Conservation (phyloP, 129 eudicot genomes). For the Mikania micrantha region DNA sequence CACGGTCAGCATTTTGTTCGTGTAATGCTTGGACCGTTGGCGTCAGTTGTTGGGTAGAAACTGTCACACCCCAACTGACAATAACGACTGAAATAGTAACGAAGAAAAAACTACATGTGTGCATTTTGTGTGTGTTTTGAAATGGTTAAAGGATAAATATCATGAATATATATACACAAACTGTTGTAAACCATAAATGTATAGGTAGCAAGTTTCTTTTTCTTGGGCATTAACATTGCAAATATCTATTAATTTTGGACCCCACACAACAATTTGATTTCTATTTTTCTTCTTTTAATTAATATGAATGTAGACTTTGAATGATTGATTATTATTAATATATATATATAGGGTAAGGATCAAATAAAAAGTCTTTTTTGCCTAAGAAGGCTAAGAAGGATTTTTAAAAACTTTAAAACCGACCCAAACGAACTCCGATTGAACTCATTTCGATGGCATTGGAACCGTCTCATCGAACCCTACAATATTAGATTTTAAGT, state of each 20-base stretch:
- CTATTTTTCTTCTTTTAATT: neutral
- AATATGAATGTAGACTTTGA: neutral
- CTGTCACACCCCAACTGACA: constrained; percentile 19
- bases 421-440: no score
- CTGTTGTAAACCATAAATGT: constrained; percentile 23
- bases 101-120: constrained; percentile 7
- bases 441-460: no score
- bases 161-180: constrained; percentile 5
- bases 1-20: constrained; percentile 63
- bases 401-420: no score
- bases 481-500: no score
- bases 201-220: constrained; percentile 27
- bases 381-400: no score
- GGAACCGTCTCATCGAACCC: no score
- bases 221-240: constrained; percentile 23
- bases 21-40: constrained; percentile 13
- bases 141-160: constrained; percentile 11
- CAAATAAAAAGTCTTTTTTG: no score
- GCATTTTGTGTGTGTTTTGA: constrained; percentile 29
- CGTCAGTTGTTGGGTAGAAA: constrained; percentile 22
- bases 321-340: no score
- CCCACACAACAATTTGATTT: constrained; percentile 14
- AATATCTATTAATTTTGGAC: constrained; percentile 15
- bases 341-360: no score
- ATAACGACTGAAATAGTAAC: constrained; percentile 9